Conservation (phyloP, 306 rosid genomes). For the Pyrus betulifolia region DNA sequence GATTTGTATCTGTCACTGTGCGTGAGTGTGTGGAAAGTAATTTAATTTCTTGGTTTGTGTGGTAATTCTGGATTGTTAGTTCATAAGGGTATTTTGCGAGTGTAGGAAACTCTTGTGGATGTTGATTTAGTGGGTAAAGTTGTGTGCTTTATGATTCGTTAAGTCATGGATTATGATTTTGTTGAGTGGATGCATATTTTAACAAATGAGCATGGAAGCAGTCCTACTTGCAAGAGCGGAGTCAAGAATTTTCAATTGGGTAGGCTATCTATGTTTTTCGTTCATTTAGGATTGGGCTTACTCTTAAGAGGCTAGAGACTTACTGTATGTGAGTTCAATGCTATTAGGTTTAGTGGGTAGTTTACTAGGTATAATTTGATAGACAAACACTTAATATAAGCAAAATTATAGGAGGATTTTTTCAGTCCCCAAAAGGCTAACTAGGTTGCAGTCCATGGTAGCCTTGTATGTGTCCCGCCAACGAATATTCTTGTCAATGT, state of each 20-base stretch:
- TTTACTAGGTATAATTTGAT: not conserved
- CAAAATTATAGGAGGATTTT: not conserved
- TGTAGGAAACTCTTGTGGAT: conserved; percentile 1
- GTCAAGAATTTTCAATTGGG: not conserved
- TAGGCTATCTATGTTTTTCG: not conserved
- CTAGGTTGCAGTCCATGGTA: not conserved
- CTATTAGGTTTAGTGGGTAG: not conserved
- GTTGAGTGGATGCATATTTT: not conserved
- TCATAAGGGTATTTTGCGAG: not conserved
- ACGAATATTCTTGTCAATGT: not conserved
- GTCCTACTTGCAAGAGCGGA: not conserved
- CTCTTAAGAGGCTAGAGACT: too few species aligned
- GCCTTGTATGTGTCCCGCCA: not conserved
- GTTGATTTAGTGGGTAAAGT: not conserved
- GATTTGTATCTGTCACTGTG: not conserved
- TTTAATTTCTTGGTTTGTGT: not conserved
- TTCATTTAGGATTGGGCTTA: not conserved
- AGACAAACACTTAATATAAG: not conserved
- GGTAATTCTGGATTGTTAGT: not conserved
- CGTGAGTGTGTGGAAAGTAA: not conserved
- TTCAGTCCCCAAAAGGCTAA: not conserved
- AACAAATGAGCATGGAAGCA: not conserved
- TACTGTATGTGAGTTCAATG: not conserved
- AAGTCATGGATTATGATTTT: not conserved
- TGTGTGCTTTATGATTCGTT: not conserved